Evolutionary conservation across 495 filamentous ascomycete species (phyloP).

Genomic region (Tetracladium marchalianum): DNA sequence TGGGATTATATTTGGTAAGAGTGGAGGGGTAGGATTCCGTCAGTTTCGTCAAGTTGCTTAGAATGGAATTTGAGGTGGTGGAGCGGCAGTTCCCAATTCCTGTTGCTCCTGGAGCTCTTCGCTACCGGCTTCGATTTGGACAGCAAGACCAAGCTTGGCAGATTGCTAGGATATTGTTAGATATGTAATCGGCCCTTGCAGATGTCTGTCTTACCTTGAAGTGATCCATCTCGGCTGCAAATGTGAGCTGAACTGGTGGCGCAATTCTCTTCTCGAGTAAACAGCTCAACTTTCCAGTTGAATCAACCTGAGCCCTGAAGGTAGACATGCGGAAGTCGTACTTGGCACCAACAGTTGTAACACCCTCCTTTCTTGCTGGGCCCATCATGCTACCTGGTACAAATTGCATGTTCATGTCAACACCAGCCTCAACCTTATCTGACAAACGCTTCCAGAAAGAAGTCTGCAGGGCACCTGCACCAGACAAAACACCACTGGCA

Average conservation of each 20-base stretch:
- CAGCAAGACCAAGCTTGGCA: constrained; percentile 87
- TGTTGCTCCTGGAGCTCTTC: constrained; percentile 92
- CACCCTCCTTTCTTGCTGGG: constrained; percentile 62
- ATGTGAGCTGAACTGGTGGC: constrained; percentile 79
- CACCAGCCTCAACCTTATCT: constrained; percentile 93
- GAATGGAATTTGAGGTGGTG: constrained; percentile 46
- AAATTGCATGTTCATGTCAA: constrained; percentile 85
- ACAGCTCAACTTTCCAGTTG: constrained; percentile 83
- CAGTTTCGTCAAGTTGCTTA: constrained; percentile 23
- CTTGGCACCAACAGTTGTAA: constrained; percentile 87
- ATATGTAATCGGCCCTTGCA: constrained; percentile 15
- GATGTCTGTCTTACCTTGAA: constrained; percentile 58
- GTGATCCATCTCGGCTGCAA: constrained; percentile 96
- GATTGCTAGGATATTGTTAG: constrained; percentile 54
- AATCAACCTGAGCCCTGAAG: constrained; percentile 93
- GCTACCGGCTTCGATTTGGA: constrained; percentile 81
- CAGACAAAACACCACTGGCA: constrained; percentile 73
- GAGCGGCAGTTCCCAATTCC: constrained; percentile 42
- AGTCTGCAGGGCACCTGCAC: constrained; percentile 75
- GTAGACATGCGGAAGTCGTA: constrained; percentile 95
- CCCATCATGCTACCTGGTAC: constrained; percentile 59
- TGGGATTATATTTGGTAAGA: constrained; percentile 19
- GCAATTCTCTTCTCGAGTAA: constrained; percentile 92
- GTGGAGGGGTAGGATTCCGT: constrained; percentile 14
- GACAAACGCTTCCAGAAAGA: constrained; percentile 91